Evolutionary conservation across 108 stramenopile genomes (phyloP).

Genomic region (Seminavis robusta): DNA sequence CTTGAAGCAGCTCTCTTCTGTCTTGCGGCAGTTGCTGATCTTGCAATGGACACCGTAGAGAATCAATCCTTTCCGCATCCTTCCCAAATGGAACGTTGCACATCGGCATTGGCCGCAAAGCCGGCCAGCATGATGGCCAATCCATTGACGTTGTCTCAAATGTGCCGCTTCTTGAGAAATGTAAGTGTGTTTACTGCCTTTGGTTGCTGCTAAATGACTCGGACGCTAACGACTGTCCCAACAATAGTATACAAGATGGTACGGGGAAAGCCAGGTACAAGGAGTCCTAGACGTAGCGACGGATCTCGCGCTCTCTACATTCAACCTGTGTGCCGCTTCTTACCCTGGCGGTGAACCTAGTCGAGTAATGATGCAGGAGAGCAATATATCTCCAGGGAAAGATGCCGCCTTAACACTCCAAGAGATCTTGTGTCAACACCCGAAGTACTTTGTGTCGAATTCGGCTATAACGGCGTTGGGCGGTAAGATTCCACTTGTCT

Average conservation of each 20-base stretch:
- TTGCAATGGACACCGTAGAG: background rate
- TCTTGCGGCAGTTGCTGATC: conserved; percentile 46
- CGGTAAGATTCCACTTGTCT: conserved; percentile 29
- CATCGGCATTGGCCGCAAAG: conserved; percentile 41
- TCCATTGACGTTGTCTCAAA: conserved; percentile 45
- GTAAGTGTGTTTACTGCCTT: conserved; percentile 20
- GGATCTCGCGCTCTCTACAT: conserved; percentile 47
- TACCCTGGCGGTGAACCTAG: conserved; percentile 17
- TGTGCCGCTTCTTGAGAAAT: conserved; percentile 40
- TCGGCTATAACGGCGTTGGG: conserved; percentile 48
- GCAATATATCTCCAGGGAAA: conserved; percentile 28
- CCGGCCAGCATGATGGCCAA: conserved; percentile 34
- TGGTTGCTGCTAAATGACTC: background rate
- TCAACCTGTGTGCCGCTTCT: conserved; percentile 25
- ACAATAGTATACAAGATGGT: conserved; percentile 18
- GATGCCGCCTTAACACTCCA: conserved; percentile 49
- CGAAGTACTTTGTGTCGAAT: conserved; percentile 37
- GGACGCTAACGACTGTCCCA: background rate
- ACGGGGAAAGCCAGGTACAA: conserved; percentile 16
- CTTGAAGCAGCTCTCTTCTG: conserved; percentile 78
- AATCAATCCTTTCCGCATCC: background rate
- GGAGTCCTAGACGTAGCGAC: conserved; percentile 38
- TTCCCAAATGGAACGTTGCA: conserved; percentile 31
- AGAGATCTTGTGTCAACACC: conserved; percentile 30
- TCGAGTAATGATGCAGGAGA: conserved; percentile 18